These are phyloP conservation scores for Neonectria neomacrospora DNA, from an alignment of 2,329 filamentous ascomycete species.

Conservation along the genomic window DNA sequence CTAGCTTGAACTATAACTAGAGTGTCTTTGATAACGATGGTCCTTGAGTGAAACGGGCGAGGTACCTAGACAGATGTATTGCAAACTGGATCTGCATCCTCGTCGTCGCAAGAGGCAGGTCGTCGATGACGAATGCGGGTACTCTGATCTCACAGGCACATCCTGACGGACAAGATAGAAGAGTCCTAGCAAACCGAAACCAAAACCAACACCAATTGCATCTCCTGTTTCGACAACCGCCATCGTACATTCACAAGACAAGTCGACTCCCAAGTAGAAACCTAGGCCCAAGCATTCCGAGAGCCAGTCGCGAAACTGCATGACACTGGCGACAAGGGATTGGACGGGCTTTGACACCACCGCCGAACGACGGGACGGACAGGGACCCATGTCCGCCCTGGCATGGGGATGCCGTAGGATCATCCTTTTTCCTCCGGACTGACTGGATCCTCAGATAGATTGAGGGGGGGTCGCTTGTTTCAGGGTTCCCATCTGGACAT, in stretches of 20 bases:
- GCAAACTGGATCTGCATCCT: not conserved
- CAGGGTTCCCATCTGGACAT: constrained; percentile 7
- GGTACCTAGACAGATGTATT: not conserved
- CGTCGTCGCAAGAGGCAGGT: not conserved
- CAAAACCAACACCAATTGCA: no score
- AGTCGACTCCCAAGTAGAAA: not conserved
- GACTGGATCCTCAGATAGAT: constrained; percentile 15
- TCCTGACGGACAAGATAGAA: not conserved
- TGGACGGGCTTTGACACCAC: constrained; percentile 4
- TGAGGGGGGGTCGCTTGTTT: constrained; percentile 18
- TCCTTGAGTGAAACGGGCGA: not conserved
- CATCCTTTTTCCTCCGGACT: not conserved
- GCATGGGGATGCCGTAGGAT: constrained; percentile 3
- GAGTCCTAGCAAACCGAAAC: not conserved
- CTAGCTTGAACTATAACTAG: not conserved
- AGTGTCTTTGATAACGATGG: not conserved
- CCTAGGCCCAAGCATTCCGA: not conserved
- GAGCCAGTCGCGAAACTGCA: constrained; percentile 1
- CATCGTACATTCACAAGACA: not conserved
- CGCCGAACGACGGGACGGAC: not conserved
- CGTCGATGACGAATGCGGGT: not conserved
- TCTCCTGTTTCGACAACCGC: no score
- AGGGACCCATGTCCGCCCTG: constrained; percentile 15
- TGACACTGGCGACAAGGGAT: constrained; percentile 3
- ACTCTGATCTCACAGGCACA: not conserved